Evolutionary conservation across 2,329 filamentous ascomycete species (phyloP), one percentile per base, ranked within the genome.

Genomic region (Fusarium caatingaense): DNA sequence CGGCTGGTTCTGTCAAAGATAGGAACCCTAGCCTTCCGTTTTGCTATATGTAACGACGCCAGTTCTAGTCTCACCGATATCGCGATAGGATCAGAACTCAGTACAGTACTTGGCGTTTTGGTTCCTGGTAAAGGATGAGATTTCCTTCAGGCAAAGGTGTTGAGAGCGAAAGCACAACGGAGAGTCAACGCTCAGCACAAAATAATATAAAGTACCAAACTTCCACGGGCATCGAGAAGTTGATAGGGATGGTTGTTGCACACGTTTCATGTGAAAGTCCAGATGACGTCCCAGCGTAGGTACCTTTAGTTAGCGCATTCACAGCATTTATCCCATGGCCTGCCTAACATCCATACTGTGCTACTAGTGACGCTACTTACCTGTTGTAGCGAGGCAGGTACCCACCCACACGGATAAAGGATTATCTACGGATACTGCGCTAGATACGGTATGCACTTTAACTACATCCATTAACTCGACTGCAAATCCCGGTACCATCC

Each of bases 261-360:
- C 27, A 56, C 40, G 55, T 62, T 66, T 57, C 56, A 73, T 73
- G 65, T 73, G 71, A 72, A 60, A 70, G 58, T 51, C 25, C 53
- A 55, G 37, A 68, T 72, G 69, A 70, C 69, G 69, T 72, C 42
- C 41, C 57, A 58, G 21, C 23, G 49, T 23, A 41, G 46, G 28
- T 49, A 49, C 10, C 28, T 16, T 23, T 50, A 50, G 48, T 37
- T 37, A 37, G 34, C 34, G 34, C 34, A n/a, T 37, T 37, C 34
- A 11, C 34, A 37, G 34, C 34, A 37, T 37, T 37, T n/a, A 37
- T 37, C 34, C 34, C 34, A 37, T n/a, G 34, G 34, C 34, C 34
- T 37, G 34, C 34, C 34, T 37, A 37, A 18, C 9, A 37, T n/a
- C 34, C 18, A n/a, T 37, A 37, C 18, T n/a, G 34, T 37, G 34